Conservation (phyloP, 805 yeast species). For the Candida ponderosae region DNA sequence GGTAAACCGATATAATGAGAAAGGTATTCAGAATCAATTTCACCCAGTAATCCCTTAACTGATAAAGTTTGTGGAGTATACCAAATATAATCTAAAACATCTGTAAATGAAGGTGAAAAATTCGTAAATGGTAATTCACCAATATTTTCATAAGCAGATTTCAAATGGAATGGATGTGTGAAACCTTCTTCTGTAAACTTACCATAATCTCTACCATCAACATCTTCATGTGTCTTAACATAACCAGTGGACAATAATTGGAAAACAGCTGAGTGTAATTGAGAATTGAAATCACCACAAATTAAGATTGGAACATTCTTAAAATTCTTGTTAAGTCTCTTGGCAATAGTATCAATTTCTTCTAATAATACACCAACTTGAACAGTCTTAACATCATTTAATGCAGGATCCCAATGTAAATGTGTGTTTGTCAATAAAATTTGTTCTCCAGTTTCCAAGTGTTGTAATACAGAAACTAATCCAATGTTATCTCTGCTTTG, state of each 20-base stretch:
- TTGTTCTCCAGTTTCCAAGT: conserved; percentile 60
- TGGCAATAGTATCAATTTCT: conserved; percentile 65
- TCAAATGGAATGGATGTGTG: conserved; percentile 70
- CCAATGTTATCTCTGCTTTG: conserved; percentile 96
- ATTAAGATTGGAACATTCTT: conserved; percentile 70
- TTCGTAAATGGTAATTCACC: conserved; percentile 94
- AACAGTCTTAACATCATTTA: conserved; percentile 91
- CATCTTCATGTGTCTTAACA: conserved; percentile 71
- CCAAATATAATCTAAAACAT: conserved; percentile 94
- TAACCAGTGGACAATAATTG: conserved; percentile 79
- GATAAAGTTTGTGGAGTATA: conserved; percentile 74
- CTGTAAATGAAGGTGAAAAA: conserved; percentile 87
- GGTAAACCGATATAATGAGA: conserved; percentile 85
- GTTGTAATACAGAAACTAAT: conserved; percentile 66
- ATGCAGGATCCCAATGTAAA: conserved; percentile 97
- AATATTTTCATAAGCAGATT: conserved; percentile 75
- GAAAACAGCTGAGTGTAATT: conserved; percentile 82
- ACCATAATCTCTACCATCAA: conserved; percentile 86
- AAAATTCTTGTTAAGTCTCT: conserved; percentile 31
- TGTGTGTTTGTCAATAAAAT: conserved; percentile 83
- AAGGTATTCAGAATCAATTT: conserved; percentile 72
- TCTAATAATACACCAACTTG: conserved; percentile 90
- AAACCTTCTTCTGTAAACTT: conserved; percentile 85
- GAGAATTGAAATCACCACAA: conserved; percentile 95
- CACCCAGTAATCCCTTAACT: conserved; percentile 82